phyloP scores from a whole-genome alignment of 2,329 filamentous ascomycete genomes.

The Trichoderma sp. region DNA sequence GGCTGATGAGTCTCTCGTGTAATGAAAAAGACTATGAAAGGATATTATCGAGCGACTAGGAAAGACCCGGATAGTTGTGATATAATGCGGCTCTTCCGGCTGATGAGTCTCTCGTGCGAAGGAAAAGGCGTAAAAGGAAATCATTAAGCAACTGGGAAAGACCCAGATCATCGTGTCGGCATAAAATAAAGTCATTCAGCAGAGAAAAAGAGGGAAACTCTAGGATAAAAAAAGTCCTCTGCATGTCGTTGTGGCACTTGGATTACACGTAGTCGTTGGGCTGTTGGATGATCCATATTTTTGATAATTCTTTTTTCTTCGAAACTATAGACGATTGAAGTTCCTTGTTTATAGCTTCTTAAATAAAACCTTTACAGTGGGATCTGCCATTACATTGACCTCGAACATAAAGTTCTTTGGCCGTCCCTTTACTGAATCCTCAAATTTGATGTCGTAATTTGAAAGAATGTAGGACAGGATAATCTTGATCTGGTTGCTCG shows the following conservation, averaged over 20 bases:
- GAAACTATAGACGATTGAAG: too few species aligned
- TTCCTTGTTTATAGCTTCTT: not conserved
- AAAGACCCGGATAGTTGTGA: too few species aligned
- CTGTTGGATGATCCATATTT: not conserved
- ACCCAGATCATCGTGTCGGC: too few species aligned
- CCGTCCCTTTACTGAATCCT: not conserved
- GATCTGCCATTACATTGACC: not conserved
- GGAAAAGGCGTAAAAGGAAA: too few species aligned
- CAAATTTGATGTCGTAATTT: conserved; percentile 50
- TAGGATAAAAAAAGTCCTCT: not conserved
- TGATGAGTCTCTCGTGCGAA: too few species aligned
- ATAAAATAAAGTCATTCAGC: too few species aligned
- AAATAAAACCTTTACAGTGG: not conserved
- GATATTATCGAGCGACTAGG: too few species aligned
- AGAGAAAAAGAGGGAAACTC: too few species aligned
- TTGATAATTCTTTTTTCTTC: not conserved
- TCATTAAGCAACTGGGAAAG: too few species aligned
- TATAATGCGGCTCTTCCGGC: too few species aligned
- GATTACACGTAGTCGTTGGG: not conserved
- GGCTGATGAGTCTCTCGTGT: too few species aligned
- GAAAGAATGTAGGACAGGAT: conserved; percentile 48
- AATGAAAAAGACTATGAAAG: too few species aligned
- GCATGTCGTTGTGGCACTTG: not conserved
- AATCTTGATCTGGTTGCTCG: conserved; percentile 53
- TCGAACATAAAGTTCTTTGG: not conserved